Percentiles rank a stretch among this genome's conserved stretches.
phyloP scores from a whole-genome alignment of 306 rosid species.

The Aeschynomene evenia region DNA sequence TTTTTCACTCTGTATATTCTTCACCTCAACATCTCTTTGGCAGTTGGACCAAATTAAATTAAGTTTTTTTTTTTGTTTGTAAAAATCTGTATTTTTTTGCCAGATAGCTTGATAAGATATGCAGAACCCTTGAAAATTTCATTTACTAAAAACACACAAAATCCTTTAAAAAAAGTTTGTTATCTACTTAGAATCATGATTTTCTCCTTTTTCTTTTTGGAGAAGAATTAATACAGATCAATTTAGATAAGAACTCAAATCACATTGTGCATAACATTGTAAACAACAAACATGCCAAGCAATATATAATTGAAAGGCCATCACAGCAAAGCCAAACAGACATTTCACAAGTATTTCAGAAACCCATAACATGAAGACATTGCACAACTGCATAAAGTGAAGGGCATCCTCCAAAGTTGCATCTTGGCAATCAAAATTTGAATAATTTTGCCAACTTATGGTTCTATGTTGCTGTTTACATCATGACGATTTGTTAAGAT shows the following conservation, averaged over 20 bases:
- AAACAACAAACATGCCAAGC: too few relatives aligned
- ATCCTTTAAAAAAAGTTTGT: background rate
- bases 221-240: slow-evolving; percentile 8
- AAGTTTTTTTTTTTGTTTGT: background rate
- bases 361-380: slow-evolving; percentile 1
- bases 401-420: too few relatives aligned
- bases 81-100: slow-evolving; percentile 27
- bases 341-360: slow-evolving; percentile 16
- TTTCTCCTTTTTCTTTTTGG: background rate
- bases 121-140: slow-evolving; percentile 4
- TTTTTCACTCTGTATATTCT: slow-evolving; percentile 29
- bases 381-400: background rate
- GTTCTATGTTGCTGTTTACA: slow-evolving; percentile 1
- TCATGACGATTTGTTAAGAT: slow-evolving; percentile 11
- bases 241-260: slow-evolving; percentile 15
- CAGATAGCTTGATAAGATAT: slow-evolving; percentile 19
- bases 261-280: background rate
- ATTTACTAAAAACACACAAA: background rate
- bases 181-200: background rate
- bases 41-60: slow-evolving; percentile 17
- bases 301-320: slow-evolving; percentile 1
- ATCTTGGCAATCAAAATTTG: background rate
- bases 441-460: background rate
- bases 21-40: slow-evolving; percentile 8
- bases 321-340: background rate